Evolutionary conservation across 352 stramenopile species (phyloP), one percentile per base, ranked within the genome.

Genomic region (Phytophthora gonapodyides): DNA sequence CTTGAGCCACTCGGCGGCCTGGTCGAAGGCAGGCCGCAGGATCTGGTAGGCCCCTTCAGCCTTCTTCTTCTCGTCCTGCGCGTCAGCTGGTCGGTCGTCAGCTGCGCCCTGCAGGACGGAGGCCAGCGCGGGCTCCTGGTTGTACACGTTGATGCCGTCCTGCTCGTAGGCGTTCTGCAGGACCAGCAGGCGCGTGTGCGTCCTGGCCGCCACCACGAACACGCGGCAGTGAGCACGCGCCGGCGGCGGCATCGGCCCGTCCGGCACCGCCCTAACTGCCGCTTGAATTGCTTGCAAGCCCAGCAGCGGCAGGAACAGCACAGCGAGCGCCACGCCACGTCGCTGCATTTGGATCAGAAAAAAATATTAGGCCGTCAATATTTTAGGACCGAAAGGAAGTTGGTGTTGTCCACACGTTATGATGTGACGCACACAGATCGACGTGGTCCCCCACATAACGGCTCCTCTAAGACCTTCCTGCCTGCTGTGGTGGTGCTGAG

Each of bases 131-230:
- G 67, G 55, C 53, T 77, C 73, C 41, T 76, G 70, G 57, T 88
- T 77, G 51, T 76, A 69, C 11, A 84, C 43, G 8, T 75, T 67
- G n/a, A 87, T 69, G 17, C 50, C 66, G 41, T 87, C 78, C 37
- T 69, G 75, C 21, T 84, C 76, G 36, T 67, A 80, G 10, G 70
- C 68, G 54, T 78, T 85, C 49, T 82, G 72, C 46, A 90, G 50
- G 34, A 87, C 68, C 52, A 85, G 42, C 42, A 87, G 78, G 13
- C 79, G 77, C 55, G 69, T 87, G 21, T 61, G 48, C 24, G 61
- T 64, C 11, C 54, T 21, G 0, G 61, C 64, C 5, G 76, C 69
- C 27, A 83, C 75, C 1, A 88, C 56, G 36, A 91, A 87, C 45
- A 91, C 68, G 21, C 82, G 75, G 56, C 82, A 91, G 38, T 74